Base-by-base conservation (phyloP, 192 early-diverging fungal genomes). In the Podochytrium sp. region DNA sequence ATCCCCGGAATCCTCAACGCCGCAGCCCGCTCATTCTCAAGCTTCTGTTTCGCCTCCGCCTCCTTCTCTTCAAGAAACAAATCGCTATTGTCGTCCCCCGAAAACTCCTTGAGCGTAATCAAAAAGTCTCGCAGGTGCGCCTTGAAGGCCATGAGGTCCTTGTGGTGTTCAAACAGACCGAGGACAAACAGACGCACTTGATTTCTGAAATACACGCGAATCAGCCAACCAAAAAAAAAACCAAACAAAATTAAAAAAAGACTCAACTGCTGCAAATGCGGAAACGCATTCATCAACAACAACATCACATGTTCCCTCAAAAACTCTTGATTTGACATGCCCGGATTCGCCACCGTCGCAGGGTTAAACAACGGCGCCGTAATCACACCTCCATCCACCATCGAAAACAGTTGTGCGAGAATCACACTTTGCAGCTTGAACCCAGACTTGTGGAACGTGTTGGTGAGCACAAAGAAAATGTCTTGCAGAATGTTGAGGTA, bases 361-460 rank as follows among this genome's bases (percentile, higher is more conserved):
- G 92, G 86, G 55, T 94, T 90, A 71, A 88, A 97, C 32, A 99
- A 84, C n/a, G 96, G 96, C 38, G 90, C 93, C 39, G 90, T 87
- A 56, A 98, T 92, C 40, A 85, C 85, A 52, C 90, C 90, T 39
- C 91, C 85, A 35, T 93, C 93, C 2, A 96, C 93, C 61, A 95
- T 75, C 42, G 88, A 88, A 78, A 99, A 93, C 86, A 99, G 90
- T 67, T 92, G 91, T 37, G 92, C 91, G 33, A 99, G 85, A 42
- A 98, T 92, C 76, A 91, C 87, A 77, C 89, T 91, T 78, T 99
- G 98, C 43, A 90, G 85, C 78, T 92, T 93, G 86, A 98, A 99
- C 56, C 96, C 96, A 78, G 92, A 92, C 87, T 97, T 98, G 86
- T 99, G 97, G 77, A 95, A 94, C 51, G 93, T 92, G 83, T 95